A percentile compares a stretch with the other conserved stretches of the same genome.
phyloP scores from a whole-genome alignment of 352 stramenopile genomes.

The Plasmopara halstedii region DNA sequence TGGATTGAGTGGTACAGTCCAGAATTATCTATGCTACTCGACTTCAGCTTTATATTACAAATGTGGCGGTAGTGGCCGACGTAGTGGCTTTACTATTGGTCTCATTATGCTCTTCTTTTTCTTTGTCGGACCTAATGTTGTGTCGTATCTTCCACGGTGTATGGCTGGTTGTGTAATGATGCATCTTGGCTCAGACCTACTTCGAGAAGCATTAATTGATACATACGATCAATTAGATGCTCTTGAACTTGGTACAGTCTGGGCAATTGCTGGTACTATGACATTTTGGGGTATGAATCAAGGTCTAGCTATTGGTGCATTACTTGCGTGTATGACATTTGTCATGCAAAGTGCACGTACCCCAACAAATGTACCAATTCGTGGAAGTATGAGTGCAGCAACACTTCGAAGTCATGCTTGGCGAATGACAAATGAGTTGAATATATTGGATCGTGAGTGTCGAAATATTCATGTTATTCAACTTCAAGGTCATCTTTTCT shows the following conservation, averaged over 20 bases:
- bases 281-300: constrained; percentile 90
- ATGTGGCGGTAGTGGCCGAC: constrained; percentile 66
- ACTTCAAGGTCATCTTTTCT: constrained; percentile 80
- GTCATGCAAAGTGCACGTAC: constrained; percentile 81
- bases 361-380: constrained; percentile 81
- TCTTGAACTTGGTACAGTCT: constrained; percentile 88
- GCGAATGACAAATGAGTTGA: constrained; percentile 72
- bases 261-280: constrained; percentile 87
- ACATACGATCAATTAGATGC: constrained; percentile 83
- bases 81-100: constrained; percentile 55
- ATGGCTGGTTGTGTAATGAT: constrained; percentile 91
- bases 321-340: constrained; percentile 87
- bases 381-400: constrained; percentile 87
- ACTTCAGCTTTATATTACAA: constrained; percentile 86
- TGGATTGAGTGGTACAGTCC: constrained; percentile 80
- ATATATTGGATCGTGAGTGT: constrained; percentile 64
- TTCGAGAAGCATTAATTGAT: constrained; percentile 87
- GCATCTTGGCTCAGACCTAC: constrained; percentile 85
- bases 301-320: constrained; percentile 76
- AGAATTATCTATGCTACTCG: constrained; percentile 90
- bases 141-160: constrained; percentile 85
- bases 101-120: constrained; percentile 81
- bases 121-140: constrained; percentile 77
- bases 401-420: constrained; percentile 78
- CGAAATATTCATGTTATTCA: constrained; percentile 77